Conservation (phyloP, 2,329 filamentous ascomycete genomes). For the Penicillium sp. region DNA sequence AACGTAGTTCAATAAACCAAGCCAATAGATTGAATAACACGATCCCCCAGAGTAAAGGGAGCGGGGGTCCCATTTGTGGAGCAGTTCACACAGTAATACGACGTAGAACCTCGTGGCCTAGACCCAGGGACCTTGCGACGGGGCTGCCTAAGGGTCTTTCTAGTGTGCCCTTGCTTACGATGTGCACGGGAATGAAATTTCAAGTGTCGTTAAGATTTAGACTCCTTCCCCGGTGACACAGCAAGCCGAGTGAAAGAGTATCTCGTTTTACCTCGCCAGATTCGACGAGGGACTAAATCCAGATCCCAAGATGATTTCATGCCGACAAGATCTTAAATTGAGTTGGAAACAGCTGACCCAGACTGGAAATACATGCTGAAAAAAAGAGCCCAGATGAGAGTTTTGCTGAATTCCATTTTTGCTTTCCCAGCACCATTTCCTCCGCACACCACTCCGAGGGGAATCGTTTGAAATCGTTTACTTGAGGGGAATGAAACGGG, state of each 20-base stretch:
- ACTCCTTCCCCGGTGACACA: slow-evolving; percentile 33
- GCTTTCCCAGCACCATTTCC: slow-evolving; percentile 35
- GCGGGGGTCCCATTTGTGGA: neutral
- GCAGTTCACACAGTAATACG: neutral
- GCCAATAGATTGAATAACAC: neutral
- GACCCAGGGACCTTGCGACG: neutral
- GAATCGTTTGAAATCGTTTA: slow-evolving; percentile 56
- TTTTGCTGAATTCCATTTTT: slow-evolving; percentile 30
- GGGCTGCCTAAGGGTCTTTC: neutral
- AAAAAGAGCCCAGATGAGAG: slow-evolving; percentile 33
- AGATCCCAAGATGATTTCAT: slow-evolving; percentile 23
- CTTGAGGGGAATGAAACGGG: slow-evolving; percentile 99
- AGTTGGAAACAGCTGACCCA: slow-evolving; percentile 40
- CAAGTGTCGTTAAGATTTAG: slow-evolving; percentile 38
- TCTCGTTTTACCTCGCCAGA: slow-evolving; percentile 37
- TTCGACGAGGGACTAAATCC: slow-evolving; percentile 40
- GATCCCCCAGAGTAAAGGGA: neutral
- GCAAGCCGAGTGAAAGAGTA: slow-evolving; percentile 10
- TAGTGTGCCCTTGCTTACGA: neutral
- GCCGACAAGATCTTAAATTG: slow-evolving; percentile 41
- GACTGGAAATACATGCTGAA: slow-evolving; percentile 40
- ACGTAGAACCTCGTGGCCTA: neutral
- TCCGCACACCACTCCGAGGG: slow-evolving; percentile 38
- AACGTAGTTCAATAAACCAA: neutral
- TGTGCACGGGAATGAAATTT: slow-evolving; percentile 9